These are phyloP conservation scores for Suhomyces xylopsoci DNA, from an alignment of 805 yeast genomes.

Conservation along the genomic window DNA sequence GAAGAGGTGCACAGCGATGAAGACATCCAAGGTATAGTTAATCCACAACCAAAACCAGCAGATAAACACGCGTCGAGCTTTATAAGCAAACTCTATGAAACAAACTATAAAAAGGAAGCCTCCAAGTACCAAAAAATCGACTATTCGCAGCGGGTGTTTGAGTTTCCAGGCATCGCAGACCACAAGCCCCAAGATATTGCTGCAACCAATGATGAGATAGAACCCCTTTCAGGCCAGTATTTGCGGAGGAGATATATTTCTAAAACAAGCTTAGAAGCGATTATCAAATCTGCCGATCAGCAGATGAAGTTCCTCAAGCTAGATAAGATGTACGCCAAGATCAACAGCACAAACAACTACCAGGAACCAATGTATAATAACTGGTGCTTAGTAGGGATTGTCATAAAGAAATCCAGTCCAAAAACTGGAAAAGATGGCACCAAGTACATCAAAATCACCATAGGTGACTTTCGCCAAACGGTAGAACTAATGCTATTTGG, in stretches of 20 bases:
- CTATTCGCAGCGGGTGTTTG: conserved; percentile 22
- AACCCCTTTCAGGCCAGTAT: conserved; percentile 15
- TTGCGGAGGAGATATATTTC: conserved; percentile 28
- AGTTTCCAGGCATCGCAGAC: conserved; percentile 16
- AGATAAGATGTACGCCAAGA: conserved; percentile 59
- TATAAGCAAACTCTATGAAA: conserved; percentile 16
- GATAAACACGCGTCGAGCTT: conserved; percentile 13
- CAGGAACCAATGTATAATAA: conserved; percentile 67
- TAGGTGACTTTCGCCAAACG: conserved; percentile 66
- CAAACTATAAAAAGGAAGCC: conserved; percentile 7
- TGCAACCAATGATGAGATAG: conserved; percentile 17
- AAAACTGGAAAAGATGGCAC: conserved; percentile 38
- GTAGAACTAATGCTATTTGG: conserved; percentile 65
- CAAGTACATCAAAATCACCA: conserved; percentile 57
- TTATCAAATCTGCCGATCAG: conserved; percentile 37
- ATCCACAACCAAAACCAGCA: not conserved
- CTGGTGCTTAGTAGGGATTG: conserved; percentile 76
- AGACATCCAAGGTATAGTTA: not conserved
- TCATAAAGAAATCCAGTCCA: conserved; percentile 55
- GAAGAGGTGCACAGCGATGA: conserved; percentile 3
- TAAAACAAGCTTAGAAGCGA: conserved; percentile 24
- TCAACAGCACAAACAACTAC: conserved; percentile 61
- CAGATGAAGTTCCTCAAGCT: conserved; percentile 51
- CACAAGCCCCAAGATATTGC: conserved; percentile 7
- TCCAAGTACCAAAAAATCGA: conserved; percentile 13